Conservation (phyloP, 768 basidiomycete genomes). For the Galerina marginata region DNA sequence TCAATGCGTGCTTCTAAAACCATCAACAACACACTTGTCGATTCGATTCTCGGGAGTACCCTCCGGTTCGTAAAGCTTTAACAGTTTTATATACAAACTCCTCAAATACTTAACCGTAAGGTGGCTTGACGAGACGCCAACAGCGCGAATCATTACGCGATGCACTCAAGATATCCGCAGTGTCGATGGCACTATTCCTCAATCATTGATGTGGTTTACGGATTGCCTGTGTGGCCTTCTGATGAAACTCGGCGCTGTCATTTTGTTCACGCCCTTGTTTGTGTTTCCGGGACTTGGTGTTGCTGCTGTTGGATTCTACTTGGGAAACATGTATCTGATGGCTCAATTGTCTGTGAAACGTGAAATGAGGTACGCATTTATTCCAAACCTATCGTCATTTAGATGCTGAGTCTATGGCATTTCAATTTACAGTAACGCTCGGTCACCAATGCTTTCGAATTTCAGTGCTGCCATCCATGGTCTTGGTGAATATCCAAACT, state of each 20-base stretch:
- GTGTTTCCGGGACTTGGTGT: conserved; percentile 47
- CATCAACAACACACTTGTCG: conserved; percentile 11
- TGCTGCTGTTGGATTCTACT: conserved; percentile 43
- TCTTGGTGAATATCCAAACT: no score
- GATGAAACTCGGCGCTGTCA: conserved; percentile 45
- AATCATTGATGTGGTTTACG: conserved; percentile 30
- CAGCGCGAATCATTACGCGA: conserved; percentile 21
- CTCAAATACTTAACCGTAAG: conserved; percentile 22
- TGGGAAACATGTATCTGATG: conserved; percentile 47
- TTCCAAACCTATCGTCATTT: no score
- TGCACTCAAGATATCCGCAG: conserved; percentile 32
- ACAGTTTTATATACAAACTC: conserved; percentile 16
- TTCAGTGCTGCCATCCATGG: no score
- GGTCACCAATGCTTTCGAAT: no score
- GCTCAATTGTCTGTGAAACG: conserved; percentile 50
- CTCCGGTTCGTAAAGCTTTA: conserved; percentile 2
- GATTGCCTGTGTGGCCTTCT: conserved; percentile 39
- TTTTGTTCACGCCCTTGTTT: conserved; percentile 48
- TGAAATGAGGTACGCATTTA: conserved; percentile 32
- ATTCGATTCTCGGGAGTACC: conserved; percentile 22
- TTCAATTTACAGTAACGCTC: no score
- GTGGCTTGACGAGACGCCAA: conserved; percentile 31
- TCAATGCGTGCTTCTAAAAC: conserved; percentile 10
- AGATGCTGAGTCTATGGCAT: no score
- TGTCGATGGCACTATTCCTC: conserved; percentile 52